These are phyloP conservation scores for Penicillium digitatum DNA, from an alignment of 2,329 filamentous ascomycete genomes.

Conservation along the genomic window DNA sequence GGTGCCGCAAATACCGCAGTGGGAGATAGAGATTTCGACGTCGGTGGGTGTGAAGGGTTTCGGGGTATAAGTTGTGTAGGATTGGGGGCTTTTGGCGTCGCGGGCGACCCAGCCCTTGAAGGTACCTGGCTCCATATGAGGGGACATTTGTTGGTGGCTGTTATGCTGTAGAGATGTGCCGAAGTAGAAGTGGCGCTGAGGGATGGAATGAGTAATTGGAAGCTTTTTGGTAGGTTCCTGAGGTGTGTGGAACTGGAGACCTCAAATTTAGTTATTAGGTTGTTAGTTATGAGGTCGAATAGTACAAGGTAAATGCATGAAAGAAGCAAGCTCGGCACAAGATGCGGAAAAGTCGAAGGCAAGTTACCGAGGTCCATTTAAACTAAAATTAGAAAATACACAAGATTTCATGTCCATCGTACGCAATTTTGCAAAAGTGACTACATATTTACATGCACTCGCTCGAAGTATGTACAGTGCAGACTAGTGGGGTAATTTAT, in stretches of 20 bases:
- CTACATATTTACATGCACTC: conserved; percentile 18
- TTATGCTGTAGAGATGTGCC: not conserved
- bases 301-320: not conserved
- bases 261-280: not conserved
- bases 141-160: conserved; percentile 1
- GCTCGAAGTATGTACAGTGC: conserved; percentile 21
- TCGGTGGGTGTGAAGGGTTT: conserved; percentile 56
- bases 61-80: conserved; percentile 36
- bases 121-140: conserved; percentile 22
- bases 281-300: not conserved
- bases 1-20: conserved; percentile 64
- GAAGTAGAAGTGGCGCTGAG: not conserved
- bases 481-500: conserved; percentile 14
- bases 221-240: not conserved
- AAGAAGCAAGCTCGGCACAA: not conserved
- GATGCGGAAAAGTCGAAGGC: conserved; percentile 11
- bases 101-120: conserved; percentile 42
- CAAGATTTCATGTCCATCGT: not conserved
- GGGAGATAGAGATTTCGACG: conserved; percentile 61
- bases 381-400: not conserved
- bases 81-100: conserved; percentile 31
- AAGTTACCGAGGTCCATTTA: conserved; percentile 12
- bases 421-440: not conserved
- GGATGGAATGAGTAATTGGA: not conserved
- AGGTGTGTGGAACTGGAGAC: not conserved